Evolutionary conservation across 2,329 filamentous ascomycete genomes (phyloP), one percentile per base, ranked within the genome.

Genomic region (Stagonosporopsis vannaccii): DNA sequence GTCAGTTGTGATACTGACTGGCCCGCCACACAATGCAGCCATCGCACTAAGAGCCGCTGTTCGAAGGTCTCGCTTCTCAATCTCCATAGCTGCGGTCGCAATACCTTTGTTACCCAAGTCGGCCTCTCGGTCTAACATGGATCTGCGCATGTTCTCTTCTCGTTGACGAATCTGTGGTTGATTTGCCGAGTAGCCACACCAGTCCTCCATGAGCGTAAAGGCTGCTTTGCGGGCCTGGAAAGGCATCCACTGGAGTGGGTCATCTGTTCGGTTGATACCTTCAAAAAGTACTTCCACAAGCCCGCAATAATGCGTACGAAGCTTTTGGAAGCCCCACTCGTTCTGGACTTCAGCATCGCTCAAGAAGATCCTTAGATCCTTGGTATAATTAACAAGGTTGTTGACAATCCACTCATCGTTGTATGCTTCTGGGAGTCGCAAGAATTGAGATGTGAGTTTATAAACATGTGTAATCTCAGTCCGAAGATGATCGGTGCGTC

Each of bases 391-490:
- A 41, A 96, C 89, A 33, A 99, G 84, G 62, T 96, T 97, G 60
- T 87, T 89, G 41, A 99, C 79, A 39, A 97, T 90, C 87, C 92
- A 97, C 61, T 96, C 92, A 64, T 97, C 91, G 55, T 90, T 87
- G 72, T 90, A 91, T 4, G 96, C 86, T 43, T 91, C 88, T 0
- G 89, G 81, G 39, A 91, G 85, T 60, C 90, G 89, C 33, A 99
- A 80, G 64, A 97, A 97, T 68, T 93, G 90, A 0, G 93, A 92
- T 0, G 94, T 98, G 32, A 98, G 81, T 72, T 96, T 94, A 77
- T 98, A 97, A 7, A 99, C 91, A 71, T 98, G 91, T 0, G 96
- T 97, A 47, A 98, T 92, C 73, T 98, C 95, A 0, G 94, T 97
- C 49, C 96, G 86, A 30, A 99, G 78, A 28, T 92, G 82, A 71